A percentile compares a stretch with the other conserved stretches of the same genome.
These are phyloP conservation scores for Saccharomyces hybrid DNA, from an alignment of 1,139 yeast genomes.

Conservation along the genomic window DNA sequence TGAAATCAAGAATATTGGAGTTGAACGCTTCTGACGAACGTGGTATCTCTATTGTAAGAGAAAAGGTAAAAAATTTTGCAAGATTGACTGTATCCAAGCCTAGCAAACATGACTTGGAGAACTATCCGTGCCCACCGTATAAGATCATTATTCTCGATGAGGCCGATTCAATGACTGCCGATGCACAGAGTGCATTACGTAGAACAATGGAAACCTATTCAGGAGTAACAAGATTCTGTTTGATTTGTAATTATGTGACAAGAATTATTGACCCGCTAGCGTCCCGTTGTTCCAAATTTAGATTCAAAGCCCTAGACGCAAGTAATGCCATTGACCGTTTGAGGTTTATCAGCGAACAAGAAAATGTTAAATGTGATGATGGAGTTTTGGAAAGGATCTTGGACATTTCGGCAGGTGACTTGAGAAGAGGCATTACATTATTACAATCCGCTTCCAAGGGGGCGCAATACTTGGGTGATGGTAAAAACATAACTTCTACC, in stretches of 20 bases:
- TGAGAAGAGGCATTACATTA: conserved; percentile 85
- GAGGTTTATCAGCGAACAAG: conserved; percentile 45
- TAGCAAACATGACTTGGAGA: conserved; percentile 50
- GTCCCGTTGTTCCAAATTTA: conserved; percentile 88
- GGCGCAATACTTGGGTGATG: conserved; percentile 19
- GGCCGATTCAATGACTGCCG: conserved; percentile 98
- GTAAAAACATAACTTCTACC: conserved; percentile 30
- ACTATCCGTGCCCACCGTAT: conserved; percentile 92
- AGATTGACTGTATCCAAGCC: conserved; percentile 81
- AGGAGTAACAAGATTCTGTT: conserved; percentile 81
- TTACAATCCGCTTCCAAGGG: conserved; percentile 81
- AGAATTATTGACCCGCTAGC: conserved; percentile 94
- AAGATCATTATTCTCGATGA: conserved; percentile 81
- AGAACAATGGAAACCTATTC: conserved; percentile 96
- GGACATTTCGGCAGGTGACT: conserved; percentile 72
- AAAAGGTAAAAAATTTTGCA: conserved; percentile 88
- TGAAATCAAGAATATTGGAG: conserved; percentile 75
- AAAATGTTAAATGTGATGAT: conserved; percentile 40
- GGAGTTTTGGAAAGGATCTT: conserved; percentile 56
- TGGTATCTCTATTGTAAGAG: conserved; percentile 88
- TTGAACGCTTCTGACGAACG: conserved; percentile 95
- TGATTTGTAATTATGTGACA: conserved; percentile 92
- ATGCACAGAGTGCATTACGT: conserved; percentile 91
- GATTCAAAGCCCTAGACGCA: conserved; percentile 74
- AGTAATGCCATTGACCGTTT: conserved; percentile 63